These are phyloP conservation scores for Aspergillus piperis DNA, from an alignment of 2,329 filamentous ascomycete genomes.

Conservation along the genomic window DNA sequence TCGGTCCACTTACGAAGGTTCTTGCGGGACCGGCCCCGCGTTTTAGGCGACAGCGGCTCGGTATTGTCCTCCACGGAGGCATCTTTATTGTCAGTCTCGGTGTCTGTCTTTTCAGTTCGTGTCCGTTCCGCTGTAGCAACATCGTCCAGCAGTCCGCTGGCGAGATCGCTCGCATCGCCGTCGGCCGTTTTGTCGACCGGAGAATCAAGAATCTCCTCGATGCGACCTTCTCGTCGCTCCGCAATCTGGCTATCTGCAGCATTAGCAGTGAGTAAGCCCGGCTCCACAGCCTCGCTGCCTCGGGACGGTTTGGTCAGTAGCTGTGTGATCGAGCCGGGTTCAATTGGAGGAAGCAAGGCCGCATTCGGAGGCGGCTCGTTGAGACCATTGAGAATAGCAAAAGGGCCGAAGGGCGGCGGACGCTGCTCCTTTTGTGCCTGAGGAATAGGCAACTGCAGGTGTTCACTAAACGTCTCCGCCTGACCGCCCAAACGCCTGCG, in stretches of 20 bases:
- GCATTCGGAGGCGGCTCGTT: conserved; percentile 66
- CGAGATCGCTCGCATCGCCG: conserved; percentile 8
- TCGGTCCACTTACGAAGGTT: conserved; percentile 59
- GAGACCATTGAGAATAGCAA: conserved; percentile 59
- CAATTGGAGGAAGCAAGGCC: conserved; percentile 62
- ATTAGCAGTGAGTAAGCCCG: conserved; percentile 21
- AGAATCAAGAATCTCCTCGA: conserved; percentile 38
- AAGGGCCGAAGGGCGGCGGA: conserved; percentile 46
- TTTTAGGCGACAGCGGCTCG: conserved; percentile 35
- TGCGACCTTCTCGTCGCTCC: conserved; percentile 37
- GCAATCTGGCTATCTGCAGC: conserved; percentile 24
- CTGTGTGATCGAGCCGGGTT: conserved; percentile 47
- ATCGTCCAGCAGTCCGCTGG: conserved; percentile 15
- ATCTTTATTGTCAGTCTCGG: neutral
- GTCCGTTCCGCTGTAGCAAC: conserved; percentile 5
- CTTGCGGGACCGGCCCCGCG: conserved; percentile 48
- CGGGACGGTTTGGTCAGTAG: conserved; percentile 40
- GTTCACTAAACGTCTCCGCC: conserved; percentile 44
- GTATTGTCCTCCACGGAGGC: conserved; percentile 17
- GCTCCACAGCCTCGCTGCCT: conserved; percentile 27
- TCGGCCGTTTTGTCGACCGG: conserved; percentile 27
- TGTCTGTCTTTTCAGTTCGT: conserved; percentile 12
- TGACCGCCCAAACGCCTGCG: conserved; percentile 46
- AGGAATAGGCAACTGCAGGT: conserved; percentile 51
- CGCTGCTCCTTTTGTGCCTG: conserved; percentile 49